Conservation (phyloP, 2,329 filamentous ascomycete species). For the Alternaria postmessia region DNA sequence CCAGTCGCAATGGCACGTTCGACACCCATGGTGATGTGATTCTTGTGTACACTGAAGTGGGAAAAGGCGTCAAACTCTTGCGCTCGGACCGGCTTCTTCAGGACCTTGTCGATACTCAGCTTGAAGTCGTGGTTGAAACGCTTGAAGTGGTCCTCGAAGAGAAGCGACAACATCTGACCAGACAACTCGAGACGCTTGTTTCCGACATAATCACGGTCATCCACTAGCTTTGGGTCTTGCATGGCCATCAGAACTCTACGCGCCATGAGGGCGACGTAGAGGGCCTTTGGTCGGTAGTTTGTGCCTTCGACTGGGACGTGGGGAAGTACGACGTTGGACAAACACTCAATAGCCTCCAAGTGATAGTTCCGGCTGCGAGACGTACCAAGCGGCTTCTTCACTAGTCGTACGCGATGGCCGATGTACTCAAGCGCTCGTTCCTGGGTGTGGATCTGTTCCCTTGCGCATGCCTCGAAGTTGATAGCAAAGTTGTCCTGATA, state of each 20-base stretch:
- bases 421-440: constrained; percentile 96
- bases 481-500: constrained; percentile 96
- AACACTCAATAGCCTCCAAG: constrained; percentile 89
- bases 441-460: constrained; percentile 86
- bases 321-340: constrained; percentile 91
- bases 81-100: constrained; percentile 91
- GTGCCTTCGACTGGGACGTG: constrained; percentile 91
- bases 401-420: constrained; percentile 79
- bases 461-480: constrained; percentile 92
- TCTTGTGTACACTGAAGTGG: constrained; percentile 83
- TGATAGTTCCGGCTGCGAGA: constrained; percentile 75
- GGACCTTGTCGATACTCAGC: constrained; percentile 90
- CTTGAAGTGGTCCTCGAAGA: constrained; percentile 99
- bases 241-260: constrained; percentile 95
- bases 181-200: constrained; percentile 97
- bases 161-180: constrained; percentile 87
- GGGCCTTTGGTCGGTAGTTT: constrained; percentile 95
- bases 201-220: constrained; percentile 96
- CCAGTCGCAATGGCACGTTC: constrained; percentile 96
- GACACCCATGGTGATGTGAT: constrained; percentile 89
- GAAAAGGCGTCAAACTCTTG: constrained; percentile 86
- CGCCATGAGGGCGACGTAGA: constrained; percentile 97
- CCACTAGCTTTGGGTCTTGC: constrained; percentile 86
- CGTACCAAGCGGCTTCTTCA: constrained; percentile 67
- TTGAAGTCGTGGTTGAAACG: constrained; percentile 90